Percentiles rank a stretch among this genome's conserved stretches.
These are phyloP conservation scores for Plasmopara viticola DNA, from an alignment of 352 stramenopile species.

Conservation along the genomic window DNA sequence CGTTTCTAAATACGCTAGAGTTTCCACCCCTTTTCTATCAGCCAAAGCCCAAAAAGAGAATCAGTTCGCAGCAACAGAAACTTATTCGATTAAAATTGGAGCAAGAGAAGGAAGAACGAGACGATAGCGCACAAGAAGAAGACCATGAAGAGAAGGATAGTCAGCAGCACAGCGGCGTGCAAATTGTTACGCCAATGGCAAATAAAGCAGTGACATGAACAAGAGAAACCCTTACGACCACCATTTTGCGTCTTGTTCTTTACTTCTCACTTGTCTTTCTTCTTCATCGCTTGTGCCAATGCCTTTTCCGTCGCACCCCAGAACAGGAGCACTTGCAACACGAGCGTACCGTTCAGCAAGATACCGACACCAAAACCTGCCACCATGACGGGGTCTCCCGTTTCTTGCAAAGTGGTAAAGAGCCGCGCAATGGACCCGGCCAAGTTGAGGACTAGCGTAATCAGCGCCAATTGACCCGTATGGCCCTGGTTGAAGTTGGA, in stretches of 20 bases:
- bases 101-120: constrained; percentile 23
- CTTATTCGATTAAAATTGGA: constrained; percentile 25
- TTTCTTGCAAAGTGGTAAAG: constrained; percentile 87
- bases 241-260: not conserved
- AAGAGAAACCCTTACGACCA: not conserved
- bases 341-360: constrained; percentile 68
- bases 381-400: constrained; percentile 66
- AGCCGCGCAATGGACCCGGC: constrained; percentile 71
- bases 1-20: constrained; percentile 64
- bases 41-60: constrained; percentile 45
- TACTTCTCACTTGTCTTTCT: constrained; percentile 53
- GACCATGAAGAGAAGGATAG: constrained; percentile 23
- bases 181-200: constrained; percentile 19
- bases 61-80: constrained; percentile 31
- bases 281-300: constrained; percentile 48
- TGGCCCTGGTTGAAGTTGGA: constrained; percentile 87
- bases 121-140: constrained; percentile 24
- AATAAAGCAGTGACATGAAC: constrained; percentile 17
- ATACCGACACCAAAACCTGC: constrained; percentile 65
- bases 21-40: constrained; percentile 69
- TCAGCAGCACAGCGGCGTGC: constrained; percentile 12
- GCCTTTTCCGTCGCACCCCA: constrained; percentile 77
- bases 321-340: constrained; percentile 77
- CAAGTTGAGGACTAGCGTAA: constrained; percentile 83
- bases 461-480: constrained; percentile 82